These are phyloP conservation scores for Cercospora zeae-maydis DNA, from an alignment of 2,329 filamentous ascomycete species.

Conservation along the genomic window DNA sequence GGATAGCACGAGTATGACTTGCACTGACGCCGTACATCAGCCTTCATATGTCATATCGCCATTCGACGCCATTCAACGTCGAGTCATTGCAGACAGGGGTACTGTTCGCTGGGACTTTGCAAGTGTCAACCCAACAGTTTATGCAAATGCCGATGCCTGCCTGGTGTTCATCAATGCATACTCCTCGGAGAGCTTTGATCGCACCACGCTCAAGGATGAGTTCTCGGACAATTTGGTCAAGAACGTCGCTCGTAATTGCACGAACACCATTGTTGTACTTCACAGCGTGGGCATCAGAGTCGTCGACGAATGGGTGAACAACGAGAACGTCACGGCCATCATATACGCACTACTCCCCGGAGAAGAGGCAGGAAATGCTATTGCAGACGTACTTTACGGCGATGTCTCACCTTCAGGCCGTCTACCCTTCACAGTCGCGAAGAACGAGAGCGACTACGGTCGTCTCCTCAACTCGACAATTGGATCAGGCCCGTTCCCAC, in stretches of 20 bases:
- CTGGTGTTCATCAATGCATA: slow-evolving; percentile 36
- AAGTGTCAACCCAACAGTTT: slow-evolving; percentile 26
- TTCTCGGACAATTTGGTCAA: slow-evolving; percentile 31
- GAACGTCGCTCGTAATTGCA: slow-evolving; percentile 31
- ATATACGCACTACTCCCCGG: slow-evolving; percentile 32
- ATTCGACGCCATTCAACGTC: slow-evolving; percentile 25
- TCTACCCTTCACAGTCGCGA: slow-evolving; percentile 35
- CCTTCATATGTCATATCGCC: slow-evolving; percentile 24
- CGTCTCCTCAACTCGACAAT: slow-evolving; percentile 24
- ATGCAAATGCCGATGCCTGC: slow-evolving; percentile 30
- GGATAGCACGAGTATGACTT: neutral
- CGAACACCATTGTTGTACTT: slow-evolving; percentile 34
- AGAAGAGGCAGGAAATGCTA: slow-evolving; percentile 30
- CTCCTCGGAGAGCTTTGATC: slow-evolving; percentile 31
- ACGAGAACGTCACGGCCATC: slow-evolving; percentile 34
- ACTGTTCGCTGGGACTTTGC: slow-evolving; percentile 31
- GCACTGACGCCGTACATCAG: slow-evolving; percentile 11
- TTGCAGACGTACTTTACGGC: slow-evolving; percentile 33
- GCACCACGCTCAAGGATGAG: slow-evolving; percentile 28
- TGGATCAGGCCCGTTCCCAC: slow-evolving; percentile 20
- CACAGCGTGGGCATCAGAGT: slow-evolving; percentile 32
- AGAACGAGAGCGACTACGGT: slow-evolving; percentile 33
- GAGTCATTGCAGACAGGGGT: slow-evolving; percentile 23
- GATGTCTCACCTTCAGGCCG: slow-evolving; percentile 31
- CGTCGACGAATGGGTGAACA: slow-evolving; percentile 32